Evolutionary conservation across 306 rosid genomes (phyloP).

Genomic region (Vigna unguiculata): DNA sequence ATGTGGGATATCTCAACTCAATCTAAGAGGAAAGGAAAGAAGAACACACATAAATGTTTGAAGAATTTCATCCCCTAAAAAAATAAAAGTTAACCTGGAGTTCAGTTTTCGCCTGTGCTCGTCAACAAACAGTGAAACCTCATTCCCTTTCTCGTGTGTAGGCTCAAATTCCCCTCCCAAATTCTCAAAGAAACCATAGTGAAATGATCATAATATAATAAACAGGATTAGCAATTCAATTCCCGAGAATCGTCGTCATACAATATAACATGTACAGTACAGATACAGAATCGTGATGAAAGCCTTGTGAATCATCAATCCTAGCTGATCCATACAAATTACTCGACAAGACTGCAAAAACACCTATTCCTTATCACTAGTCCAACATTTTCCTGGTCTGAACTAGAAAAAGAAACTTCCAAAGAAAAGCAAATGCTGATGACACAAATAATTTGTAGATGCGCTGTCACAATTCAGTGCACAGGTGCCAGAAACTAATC

Average conservation of each 20-base stretch:
- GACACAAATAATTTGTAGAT: not conserved
- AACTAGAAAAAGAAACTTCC: not conserved
- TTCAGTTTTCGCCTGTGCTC: slow-evolving; percentile 72
- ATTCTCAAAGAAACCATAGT: slow-evolving; percentile 64
- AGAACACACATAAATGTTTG: not conserved
- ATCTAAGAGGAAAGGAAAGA: not conserved
- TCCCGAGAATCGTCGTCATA: not conserved
- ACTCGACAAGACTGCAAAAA: slow-evolving; percentile 5
- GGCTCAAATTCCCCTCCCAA: slow-evolving; percentile 48
- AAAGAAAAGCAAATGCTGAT: slow-evolving; percentile 9
- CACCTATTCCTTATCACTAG: not conserved
- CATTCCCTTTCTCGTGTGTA: slow-evolving; percentile 51
- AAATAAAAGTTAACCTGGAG: slow-evolving; percentile 55
- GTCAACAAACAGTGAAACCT: slow-evolving; percentile 67
- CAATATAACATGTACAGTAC: not conserved
- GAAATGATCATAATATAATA: slow-evolving; percentile 24
- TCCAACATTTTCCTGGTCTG: not conserved
- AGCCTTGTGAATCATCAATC: not conserved
- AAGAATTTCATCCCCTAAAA: not conserved
- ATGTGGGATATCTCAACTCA: slow-evolving; percentile 21
- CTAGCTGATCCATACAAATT: slow-evolving; percentile 5
- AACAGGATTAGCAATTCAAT: slow-evolving; percentile 1
- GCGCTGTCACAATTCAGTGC: not conserved
- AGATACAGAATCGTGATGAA: not conserved
- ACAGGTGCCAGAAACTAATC: not conserved